phyloP scores from a whole-genome alignment of 352 stramenopile genomes.

The Phytophthora quininea region DNA sequence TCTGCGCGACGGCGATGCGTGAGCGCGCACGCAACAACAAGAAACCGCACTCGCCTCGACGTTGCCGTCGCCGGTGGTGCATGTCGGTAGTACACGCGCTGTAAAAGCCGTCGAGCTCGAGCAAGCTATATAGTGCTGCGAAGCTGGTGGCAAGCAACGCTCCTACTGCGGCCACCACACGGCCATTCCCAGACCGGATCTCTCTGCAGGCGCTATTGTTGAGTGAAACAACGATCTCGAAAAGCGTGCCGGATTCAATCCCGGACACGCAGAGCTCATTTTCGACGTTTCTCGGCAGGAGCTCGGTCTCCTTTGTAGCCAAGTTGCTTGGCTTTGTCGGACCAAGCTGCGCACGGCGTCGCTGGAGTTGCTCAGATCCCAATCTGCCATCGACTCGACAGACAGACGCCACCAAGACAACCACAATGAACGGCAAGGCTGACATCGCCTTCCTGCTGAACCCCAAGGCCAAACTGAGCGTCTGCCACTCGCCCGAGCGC shows the following conservation, averaged over 20 bases:
- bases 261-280: conserved; percentile 11
- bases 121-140: not conserved
- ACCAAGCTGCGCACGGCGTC: not conserved
- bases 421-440: conserved; percentile 38
- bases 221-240: conserved; percentile 6
- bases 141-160: not conserved
- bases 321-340: conserved; percentile 16
- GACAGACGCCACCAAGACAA: not conserved
- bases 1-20: no score
- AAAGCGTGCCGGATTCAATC: conserved; percentile 5
- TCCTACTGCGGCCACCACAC: not conserved
- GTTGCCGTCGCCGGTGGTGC: no score
- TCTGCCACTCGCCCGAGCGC: not conserved
- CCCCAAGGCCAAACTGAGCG: conserved; percentile 20
- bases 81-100: not conserved
- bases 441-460: conserved; percentile 34
- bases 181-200: conserved; percentile 1
- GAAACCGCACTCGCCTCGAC: no score
- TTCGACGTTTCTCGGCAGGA: conserved; percentile 22
- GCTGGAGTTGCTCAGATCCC: conserved; percentile 18
- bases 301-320: not conserved
- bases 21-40: no score
- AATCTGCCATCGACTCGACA: not conserved
- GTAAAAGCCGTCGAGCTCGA: no score
- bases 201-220: conserved; percentile 13